Conservation (phyloP, 768 basidiomycete species). For the Suillus cothurnatus region DNA sequence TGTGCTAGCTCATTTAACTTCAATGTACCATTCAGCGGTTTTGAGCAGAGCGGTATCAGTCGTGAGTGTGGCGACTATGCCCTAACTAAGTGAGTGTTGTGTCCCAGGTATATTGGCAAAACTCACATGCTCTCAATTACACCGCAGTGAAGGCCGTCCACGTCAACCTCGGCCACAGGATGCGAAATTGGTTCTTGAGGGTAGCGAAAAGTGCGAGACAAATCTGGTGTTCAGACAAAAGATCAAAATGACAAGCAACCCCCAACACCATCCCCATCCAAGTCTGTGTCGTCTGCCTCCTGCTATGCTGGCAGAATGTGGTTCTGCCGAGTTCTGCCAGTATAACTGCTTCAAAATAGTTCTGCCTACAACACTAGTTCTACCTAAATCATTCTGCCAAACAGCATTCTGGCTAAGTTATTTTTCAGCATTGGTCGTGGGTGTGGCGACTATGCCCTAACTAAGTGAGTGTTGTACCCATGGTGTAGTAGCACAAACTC, state of each 20-base stretch:
- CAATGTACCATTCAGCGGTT: constrained; percentile 80
- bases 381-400: too few relatives aligned
- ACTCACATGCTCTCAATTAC: constrained; percentile 39
- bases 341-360: too few relatives aligned
- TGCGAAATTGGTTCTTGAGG: too few relatives aligned
- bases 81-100: constrained; percentile 41
- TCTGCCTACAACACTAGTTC: too few relatives aligned
- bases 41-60: constrained; percentile 82
- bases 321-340: too few relatives aligned
- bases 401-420: too few relatives aligned
- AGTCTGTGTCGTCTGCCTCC: too few relatives aligned
- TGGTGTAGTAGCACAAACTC: neutral
- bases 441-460: constrained; percentile 72
- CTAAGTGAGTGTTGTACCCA: constrained; percentile 36
- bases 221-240: too few relatives aligned
- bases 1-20: constrained; percentile 30
- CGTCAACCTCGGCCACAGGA: constrained; percentile 46
- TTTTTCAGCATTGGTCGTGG: constrained; percentile 68
- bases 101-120: neutral
- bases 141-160: constrained; percentile 64
- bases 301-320: too few relatives aligned
- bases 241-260: too few relatives aligned
- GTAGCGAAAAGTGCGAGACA: too few relatives aligned
- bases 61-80: constrained; percentile 83
- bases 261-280: too few relatives aligned